Percentiles rank a stretch among this genome's conserved stretches.
Evolutionary conservation across 176 grass and related monocot species (phyloP).

Genomic region (Paspalum notatum): DNA sequence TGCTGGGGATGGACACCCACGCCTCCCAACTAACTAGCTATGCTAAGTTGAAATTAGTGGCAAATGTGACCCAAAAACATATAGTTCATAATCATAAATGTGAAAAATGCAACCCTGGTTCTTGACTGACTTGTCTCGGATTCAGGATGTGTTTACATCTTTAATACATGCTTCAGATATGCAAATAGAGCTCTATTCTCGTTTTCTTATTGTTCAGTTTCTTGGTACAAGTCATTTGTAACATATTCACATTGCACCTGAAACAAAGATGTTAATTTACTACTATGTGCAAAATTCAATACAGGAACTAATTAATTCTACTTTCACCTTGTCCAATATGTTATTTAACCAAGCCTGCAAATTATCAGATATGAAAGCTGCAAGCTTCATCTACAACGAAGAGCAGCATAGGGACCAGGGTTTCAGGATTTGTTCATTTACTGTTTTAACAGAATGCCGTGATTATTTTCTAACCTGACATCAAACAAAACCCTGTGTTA

Average conservation of each 20-base stretch:
- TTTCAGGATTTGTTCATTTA: background rate
- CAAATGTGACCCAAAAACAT: background rate
- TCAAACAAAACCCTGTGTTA: background rate
- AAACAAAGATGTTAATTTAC: background rate
- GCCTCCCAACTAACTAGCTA: background rate
- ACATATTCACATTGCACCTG: background rate
- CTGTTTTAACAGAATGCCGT: conserved; percentile 12
- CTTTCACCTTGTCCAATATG: background rate
- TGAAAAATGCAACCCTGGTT: background rate
- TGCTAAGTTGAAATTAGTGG: background rate
- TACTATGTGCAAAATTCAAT: background rate
- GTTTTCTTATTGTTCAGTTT: background rate
- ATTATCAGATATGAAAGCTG: background rate
- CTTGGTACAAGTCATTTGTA: background rate
- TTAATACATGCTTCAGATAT: background rate
- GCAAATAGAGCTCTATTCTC: conserved; percentile 4
- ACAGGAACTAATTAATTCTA: background rate
- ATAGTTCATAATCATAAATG: background rate
- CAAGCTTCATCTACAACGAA: background rate
- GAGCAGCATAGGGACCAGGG: background rate
- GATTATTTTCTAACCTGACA: background rate
- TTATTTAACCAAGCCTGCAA: background rate
- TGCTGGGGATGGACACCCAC: background rate
- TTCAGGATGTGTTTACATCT: conserved; percentile 11
- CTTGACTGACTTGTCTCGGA: background rate